phyloP scores from a whole-genome alignment of 139 green algal genomes.

The Chlorella sp. region DNA sequence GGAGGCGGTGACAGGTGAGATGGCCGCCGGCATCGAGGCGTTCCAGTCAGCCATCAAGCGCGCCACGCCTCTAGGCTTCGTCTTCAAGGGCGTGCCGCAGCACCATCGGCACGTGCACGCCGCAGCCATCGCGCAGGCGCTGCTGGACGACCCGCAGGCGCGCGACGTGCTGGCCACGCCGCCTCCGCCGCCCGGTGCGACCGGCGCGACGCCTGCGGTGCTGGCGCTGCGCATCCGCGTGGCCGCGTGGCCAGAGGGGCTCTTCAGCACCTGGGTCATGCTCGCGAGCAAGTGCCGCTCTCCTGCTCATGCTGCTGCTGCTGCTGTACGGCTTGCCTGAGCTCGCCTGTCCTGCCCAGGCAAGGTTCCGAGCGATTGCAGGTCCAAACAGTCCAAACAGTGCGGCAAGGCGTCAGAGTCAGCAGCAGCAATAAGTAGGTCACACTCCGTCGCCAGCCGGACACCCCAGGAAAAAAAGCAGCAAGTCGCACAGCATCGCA shows the following conservation, averaged over 20 bases:
- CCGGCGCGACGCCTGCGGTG: constrained; percentile 1
- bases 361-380: no score
- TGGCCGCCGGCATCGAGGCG: constrained; percentile 44
- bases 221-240: constrained; percentile 41
- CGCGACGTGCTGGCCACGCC: constrained; percentile 31
- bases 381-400: no score
- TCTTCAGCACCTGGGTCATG: constrained; percentile 44
- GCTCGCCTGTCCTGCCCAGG: no score
- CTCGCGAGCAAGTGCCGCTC: constrained; percentile 44
- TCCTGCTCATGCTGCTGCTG: no score
- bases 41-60: constrained; percentile 51
- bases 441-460: no score
- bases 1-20: constrained; percentile 36
- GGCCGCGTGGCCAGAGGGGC: constrained; percentile 30
- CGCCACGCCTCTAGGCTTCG: constrained; percentile 39
- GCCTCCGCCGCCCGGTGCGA: background rate
- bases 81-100: constrained; percentile 33
- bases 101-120: constrained; percentile 1
- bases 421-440: no score
- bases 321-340: no score
- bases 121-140: background rate
- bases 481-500: no score
- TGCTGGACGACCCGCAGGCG: constrained; percentile 11
- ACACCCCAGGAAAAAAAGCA: no score
- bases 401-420: no score